These are phyloP conservation scores for Pleoardoris graminearum DNA, from an alignment of 2,329 filamentous ascomycete species.

Conservation along the genomic window DNA sequence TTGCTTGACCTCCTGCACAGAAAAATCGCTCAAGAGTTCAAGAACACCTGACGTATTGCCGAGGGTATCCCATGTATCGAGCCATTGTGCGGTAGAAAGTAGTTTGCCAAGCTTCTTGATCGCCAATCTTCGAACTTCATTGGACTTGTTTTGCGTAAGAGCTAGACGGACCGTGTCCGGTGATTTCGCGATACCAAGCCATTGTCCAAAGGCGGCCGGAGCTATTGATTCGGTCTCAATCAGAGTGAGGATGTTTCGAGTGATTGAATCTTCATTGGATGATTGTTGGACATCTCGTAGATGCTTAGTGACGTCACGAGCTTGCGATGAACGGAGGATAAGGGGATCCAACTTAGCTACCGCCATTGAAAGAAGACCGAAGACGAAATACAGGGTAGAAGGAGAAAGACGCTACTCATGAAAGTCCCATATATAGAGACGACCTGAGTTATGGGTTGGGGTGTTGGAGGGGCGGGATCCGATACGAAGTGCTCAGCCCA, in stretches of 20 bases:
- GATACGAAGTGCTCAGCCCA: no score
- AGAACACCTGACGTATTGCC: slow-evolving; percentile 32
- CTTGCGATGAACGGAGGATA: slow-evolving; percentile 1
- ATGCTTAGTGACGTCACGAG: slow-evolving; percentile 4
- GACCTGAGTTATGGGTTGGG: neutral
- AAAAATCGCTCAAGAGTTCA: slow-evolving; percentile 26
- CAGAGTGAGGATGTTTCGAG: neutral
- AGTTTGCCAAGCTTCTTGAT: slow-evolving; percentile 26
- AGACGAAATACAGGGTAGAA: neutral
- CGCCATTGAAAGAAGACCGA: neutral
- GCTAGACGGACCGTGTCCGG: slow-evolving; percentile 19
- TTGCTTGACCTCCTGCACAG: slow-evolving; percentile 27
- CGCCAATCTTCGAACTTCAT: slow-evolving; percentile 22
- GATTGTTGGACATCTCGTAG: neutral
- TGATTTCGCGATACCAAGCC: slow-evolving; percentile 30
- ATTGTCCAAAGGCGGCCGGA: slow-evolving; percentile 24
- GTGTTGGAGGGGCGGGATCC: no score
- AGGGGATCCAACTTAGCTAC: neutral
- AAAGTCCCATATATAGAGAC: neutral
- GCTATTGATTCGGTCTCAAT: slow-evolving; percentile 19
- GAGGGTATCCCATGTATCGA: slow-evolving; percentile 30
- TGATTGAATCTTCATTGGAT: neutral
- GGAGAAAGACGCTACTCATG: neutral
- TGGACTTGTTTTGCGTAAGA: slow-evolving; percentile 28
- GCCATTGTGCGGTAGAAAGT: slow-evolving; percentile 26